Percentiles rank a stretch among this genome's conserved stretches.
These are phyloP conservation scores for Diaporthe longicolla DNA, from an alignment of 2,329 filamentous ascomycete genomes.

Conservation along the genomic window DNA sequence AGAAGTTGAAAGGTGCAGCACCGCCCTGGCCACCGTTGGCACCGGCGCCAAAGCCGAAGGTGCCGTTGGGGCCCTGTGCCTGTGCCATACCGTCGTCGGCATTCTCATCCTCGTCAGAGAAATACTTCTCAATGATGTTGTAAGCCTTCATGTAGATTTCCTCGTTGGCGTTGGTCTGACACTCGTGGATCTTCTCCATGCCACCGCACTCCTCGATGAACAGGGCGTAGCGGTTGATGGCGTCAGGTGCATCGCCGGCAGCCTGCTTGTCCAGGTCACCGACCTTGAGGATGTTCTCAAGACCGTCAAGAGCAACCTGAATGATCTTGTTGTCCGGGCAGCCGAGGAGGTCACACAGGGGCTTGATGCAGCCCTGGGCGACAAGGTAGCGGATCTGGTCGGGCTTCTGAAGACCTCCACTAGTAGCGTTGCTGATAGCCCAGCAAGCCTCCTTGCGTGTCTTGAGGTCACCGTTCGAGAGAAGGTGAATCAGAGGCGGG, in stretches of 20 bases:
- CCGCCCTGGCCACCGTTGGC: slow-evolving; percentile 76
- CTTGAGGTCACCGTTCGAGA: slow-evolving; percentile 98
- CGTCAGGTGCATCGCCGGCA: slow-evolving; percentile 78
- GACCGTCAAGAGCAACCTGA: slow-evolving; percentile 95
- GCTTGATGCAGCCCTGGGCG: slow-evolving; percentile 94
- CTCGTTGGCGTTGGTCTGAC: slow-evolving; percentile 99
- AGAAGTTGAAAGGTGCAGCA: slow-evolving; percentile 84
- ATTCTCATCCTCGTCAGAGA: slow-evolving; percentile 97
- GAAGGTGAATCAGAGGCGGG: slow-evolving; percentile 92
- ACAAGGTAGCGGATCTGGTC: slow-evolving; percentile 98
- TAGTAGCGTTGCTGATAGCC: slow-evolving; percentile 99
- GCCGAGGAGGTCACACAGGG: slow-evolving; percentile 91
- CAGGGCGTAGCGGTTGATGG: slow-evolving; percentile 95
- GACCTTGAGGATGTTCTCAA: slow-evolving; percentile 99
- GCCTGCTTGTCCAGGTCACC: slow-evolving; percentile 98
- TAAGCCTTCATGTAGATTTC: slow-evolving; percentile 99
- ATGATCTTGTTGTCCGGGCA: slow-evolving; percentile 99
- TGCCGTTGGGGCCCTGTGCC: slow-evolving; percentile 76
- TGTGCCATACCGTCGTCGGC: slow-evolving; percentile 86
- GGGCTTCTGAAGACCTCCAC: slow-evolving; percentile 96
- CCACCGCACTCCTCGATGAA: slow-evolving; percentile 99
- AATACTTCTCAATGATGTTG: slow-evolving; percentile 99
- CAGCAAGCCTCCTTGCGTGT: slow-evolving; percentile 99
- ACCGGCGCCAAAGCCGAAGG: slow-evolving; percentile 85
- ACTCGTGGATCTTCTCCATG: slow-evolving; percentile 99